These are phyloP conservation scores for Dryas drummondii DNA, from an alignment of 306 rosid species.

Conservation along the genomic window DNA sequence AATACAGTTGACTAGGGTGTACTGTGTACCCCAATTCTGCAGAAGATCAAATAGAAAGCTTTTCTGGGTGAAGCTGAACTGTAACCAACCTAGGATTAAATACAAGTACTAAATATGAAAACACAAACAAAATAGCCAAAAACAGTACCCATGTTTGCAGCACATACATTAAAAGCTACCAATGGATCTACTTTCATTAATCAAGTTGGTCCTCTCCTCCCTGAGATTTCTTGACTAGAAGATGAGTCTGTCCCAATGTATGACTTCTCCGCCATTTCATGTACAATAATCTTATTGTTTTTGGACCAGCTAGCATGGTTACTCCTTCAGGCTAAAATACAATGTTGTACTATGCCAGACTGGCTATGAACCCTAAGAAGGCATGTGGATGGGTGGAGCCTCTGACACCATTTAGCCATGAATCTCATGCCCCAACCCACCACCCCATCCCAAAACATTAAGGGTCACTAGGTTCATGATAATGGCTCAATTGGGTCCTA, in stretches of 20 bases:
- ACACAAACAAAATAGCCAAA: neutral
- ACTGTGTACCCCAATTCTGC: neutral
- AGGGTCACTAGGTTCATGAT: conserved; percentile 35
- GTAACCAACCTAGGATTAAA: neutral
- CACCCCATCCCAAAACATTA: conserved; percentile 24
- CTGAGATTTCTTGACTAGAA: neutral
- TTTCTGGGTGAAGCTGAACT: conserved; percentile 1
- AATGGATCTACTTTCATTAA: neutral
- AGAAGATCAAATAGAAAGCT: neutral
- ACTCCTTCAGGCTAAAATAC: conserved; percentile 36
- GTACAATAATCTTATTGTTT: neutral
- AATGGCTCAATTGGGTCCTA: conserved; percentile 36
- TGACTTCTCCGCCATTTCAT: neutral
- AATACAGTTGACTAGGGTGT: neutral
- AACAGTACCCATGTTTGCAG: neutral
- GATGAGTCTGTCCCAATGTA: conserved; percentile 1
- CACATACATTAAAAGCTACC: neutral
- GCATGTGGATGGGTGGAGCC: conserved; percentile 46
- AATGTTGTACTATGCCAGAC: conserved; percentile 49
- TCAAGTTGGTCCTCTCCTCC: conserved; percentile 4
- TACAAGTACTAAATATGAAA: neutral
- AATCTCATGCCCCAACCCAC: conserved; percentile 39
- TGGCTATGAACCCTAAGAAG: conserved; percentile 34
- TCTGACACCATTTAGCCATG: conserved; percentile 57
- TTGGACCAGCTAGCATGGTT: neutral